These are phyloP conservation scores for Detonula confervacea DNA, from an alignment of 352 stramenopile species.

Conservation along the genomic window DNA sequence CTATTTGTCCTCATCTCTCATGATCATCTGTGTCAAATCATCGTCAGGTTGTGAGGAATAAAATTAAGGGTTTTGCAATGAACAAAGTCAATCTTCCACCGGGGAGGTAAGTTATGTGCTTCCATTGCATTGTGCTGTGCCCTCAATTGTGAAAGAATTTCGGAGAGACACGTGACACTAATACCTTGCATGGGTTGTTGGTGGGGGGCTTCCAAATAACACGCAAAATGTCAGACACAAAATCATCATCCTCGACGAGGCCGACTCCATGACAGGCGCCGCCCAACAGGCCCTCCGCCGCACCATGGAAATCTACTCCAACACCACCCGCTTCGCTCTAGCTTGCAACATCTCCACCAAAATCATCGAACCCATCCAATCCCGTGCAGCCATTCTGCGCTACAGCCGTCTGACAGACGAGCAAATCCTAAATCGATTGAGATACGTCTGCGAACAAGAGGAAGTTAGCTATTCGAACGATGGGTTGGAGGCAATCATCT, in stretches of 20 bases:
- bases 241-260: slow-evolving; percentile 99
- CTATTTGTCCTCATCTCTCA: too few species aligned
- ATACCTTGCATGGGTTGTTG: too few species aligned
- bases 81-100: too few species aligned
- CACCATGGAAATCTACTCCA: slow-evolving; percentile 99
- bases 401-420: slow-evolving; percentile 95
- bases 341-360: slow-evolving; percentile 99
- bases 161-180: slow-evolving; percentile 40
- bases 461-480: slow-evolving; percentile 88
- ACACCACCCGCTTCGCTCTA: slow-evolving; percentile 97
- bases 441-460: slow-evolving; percentile 94
- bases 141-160: neutral
- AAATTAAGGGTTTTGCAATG: too few species aligned
- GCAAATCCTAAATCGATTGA: slow-evolving; percentile 93
- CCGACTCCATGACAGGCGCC: slow-evolving; percentile 96
- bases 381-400: slow-evolving; percentile 96
- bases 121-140: too few species aligned
- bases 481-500: slow-evolving; percentile 97
- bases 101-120: too few species aligned
- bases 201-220: too few species aligned
- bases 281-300: slow-evolving; percentile 97
- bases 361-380: slow-evolving; percentile 99
- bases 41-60: too few species aligned
- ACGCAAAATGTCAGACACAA: too few species aligned
- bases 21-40: too few species aligned